These are phyloP conservation scores for Crassisporium funariophilum DNA, from an alignment of 768 basidiomycete species.

Conservation along the genomic window DNA sequence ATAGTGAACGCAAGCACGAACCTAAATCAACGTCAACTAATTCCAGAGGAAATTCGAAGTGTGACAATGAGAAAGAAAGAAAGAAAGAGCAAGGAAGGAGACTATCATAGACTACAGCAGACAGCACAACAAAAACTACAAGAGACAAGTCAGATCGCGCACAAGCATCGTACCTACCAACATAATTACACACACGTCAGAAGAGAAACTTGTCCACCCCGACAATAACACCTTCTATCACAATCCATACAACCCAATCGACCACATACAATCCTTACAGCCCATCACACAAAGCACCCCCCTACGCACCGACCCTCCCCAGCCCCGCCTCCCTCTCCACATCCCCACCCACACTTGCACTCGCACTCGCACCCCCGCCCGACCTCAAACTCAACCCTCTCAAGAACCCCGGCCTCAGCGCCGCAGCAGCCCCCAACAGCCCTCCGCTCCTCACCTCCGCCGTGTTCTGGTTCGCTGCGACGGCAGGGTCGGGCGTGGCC, in stretches of 20 bases:
- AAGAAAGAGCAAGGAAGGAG: background rate
- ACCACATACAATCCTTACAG: too few relatives aligned
- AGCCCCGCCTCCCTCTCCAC: conserved; percentile 31
- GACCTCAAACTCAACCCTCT: conserved; percentile 28
- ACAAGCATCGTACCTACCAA: too few relatives aligned
- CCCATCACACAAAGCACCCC: too few relatives aligned
- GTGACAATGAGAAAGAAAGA: too few relatives aligned
- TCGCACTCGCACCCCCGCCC: conserved; percentile 2
- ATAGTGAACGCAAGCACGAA: too few relatives aligned
- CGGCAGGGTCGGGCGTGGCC: conserved; percentile 9
- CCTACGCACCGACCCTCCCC: background rate
- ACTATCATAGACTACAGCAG: background rate
- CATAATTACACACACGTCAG: too few relatives aligned
- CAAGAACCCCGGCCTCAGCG: conserved; percentile 33
- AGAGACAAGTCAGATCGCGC: background rate
- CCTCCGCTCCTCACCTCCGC: conserved; percentile 23
- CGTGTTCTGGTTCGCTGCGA: conserved; percentile 4
- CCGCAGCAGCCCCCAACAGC: conserved; percentile 20
- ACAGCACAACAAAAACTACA: background rate
- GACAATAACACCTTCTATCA: background rate
- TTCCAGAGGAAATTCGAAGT: too few relatives aligned
- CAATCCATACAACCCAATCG: too few relatives aligned
- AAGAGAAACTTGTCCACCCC: background rate
- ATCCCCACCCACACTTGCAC: conserved; percentile 14
- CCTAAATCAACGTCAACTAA: too few relatives aligned